These are phyloP conservation scores for Barnettozyma wickerhamii DNA, from an alignment of 805 yeast genomes.

Conservation along the genomic window DNA sequence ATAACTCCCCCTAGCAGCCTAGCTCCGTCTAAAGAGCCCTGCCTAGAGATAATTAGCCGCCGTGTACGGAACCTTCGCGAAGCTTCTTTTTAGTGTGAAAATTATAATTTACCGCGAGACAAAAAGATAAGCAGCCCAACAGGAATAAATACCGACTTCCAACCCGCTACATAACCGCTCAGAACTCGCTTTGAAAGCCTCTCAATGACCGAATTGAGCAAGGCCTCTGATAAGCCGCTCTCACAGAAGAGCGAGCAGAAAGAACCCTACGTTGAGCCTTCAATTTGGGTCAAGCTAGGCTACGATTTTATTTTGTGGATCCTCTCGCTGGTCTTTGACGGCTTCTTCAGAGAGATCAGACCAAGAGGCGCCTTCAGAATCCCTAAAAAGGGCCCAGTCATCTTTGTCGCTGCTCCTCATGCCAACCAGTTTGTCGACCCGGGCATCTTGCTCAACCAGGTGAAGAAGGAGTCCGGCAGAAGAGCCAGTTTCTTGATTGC, in stretches of 20 bases:
- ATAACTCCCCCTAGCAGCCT: too few relatives aligned
- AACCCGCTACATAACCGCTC: too few relatives aligned
- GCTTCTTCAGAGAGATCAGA: constrained; percentile 85
- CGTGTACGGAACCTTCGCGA: too few relatives aligned
- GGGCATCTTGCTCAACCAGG: constrained; percentile 78
- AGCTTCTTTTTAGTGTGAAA: too few relatives aligned
- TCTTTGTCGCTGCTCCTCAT: constrained; percentile 96
- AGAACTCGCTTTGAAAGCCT: background rate
- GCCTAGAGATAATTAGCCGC: too few relatives aligned
- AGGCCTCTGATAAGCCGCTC: background rate
- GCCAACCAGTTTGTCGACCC: constrained; percentile 89
- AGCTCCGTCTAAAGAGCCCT: too few relatives aligned
- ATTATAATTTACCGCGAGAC: too few relatives aligned
- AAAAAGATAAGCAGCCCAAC: too few relatives aligned
- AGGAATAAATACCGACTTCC: too few relatives aligned
- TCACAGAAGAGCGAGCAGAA: background rate
- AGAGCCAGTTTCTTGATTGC: constrained; percentile 83
- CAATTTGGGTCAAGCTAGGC: constrained; percentile 33
- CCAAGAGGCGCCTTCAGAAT: constrained; percentile 80
- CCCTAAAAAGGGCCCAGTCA: constrained; percentile 73
- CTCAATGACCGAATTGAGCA: background rate
- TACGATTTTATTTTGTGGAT: constrained; percentile 53
- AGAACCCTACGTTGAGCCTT: constrained; percentile 24
- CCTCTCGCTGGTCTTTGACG: constrained; percentile 45
- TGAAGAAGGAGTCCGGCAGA: constrained; percentile 59